Percentiles rank a stretch among this genome's conserved stretches.
phyloP scores from a whole-genome alignment of 306 rosid species.

The Fragaria iinumae region DNA sequence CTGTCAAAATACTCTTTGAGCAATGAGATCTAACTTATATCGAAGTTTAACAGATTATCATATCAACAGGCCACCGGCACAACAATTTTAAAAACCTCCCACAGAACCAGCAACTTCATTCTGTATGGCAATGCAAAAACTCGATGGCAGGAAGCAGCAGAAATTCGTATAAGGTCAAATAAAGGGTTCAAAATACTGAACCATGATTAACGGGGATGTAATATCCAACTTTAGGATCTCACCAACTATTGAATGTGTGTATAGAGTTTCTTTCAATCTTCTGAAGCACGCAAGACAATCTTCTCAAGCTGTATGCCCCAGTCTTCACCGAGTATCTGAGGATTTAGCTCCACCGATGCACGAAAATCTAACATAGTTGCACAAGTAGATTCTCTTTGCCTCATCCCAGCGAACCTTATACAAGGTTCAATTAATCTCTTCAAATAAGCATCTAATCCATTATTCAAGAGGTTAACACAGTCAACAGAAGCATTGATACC shows the following conservation, averaged over 20 bases:
- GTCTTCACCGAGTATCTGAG: slow-evolving; percentile 74
- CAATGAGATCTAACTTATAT: not conserved
- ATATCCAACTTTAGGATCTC: slow-evolving; percentile 29
- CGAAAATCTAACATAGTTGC: slow-evolving; percentile 57
- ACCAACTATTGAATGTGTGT: slow-evolving; percentile 10
- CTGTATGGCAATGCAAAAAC: slow-evolving; percentile 27
- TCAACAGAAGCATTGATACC: slow-evolving; percentile 55
- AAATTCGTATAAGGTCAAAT: slow-evolving; percentile 30
- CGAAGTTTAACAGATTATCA: not conserved
- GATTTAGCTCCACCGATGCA: slow-evolving; percentile 69
- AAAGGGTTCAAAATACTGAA: slow-evolving; percentile 34
- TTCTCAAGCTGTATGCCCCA: slow-evolving; percentile 85
- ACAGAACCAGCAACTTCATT: slow-evolving; percentile 35
- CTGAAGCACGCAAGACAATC: slow-evolving; percentile 54
- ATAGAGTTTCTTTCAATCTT: slow-evolving; percentile 49
- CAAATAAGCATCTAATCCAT: slow-evolving; percentile 73
- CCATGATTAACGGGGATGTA: slow-evolving; percentile 32
- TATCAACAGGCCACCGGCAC: not conserved
- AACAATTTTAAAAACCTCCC: not conserved
- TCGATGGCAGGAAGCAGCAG: slow-evolving; percentile 29
- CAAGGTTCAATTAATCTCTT: slow-evolving; percentile 81
- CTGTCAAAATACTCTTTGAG: not conserved
- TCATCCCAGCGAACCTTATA: slow-evolving; percentile 47
- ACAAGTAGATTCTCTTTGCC: slow-evolving; percentile 29
- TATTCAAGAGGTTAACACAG: slow-evolving; percentile 78